A percentile compares a stretch with the other conserved stretches of the same genome.
phyloP scores from a whole-genome alignment of 345 rosid species.

The Camelina neglecta region DNA sequence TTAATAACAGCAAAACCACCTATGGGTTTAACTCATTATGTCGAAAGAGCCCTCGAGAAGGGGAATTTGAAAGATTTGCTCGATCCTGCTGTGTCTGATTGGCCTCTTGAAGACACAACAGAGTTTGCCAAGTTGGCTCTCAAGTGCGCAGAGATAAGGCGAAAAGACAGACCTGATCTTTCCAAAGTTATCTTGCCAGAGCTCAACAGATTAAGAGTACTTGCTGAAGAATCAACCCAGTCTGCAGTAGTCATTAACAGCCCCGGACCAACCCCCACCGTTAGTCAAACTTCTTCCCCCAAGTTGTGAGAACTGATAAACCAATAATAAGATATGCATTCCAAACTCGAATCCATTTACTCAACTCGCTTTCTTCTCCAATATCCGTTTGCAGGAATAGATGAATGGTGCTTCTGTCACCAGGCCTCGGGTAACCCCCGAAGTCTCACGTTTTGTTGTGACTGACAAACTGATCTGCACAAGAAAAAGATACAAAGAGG shows the following conservation, averaged over 20 bases:
- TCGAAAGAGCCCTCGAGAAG: conserved; percentile 64
- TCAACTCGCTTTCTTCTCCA: conserved; percentile 16
- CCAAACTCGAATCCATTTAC: conserved; percentile 21
- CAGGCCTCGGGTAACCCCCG: background rate
- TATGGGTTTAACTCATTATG: conserved; percentile 80
- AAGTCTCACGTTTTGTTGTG: conserved; percentile 8
- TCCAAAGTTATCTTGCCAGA: conserved; percentile 69
- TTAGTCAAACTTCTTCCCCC: conserved; percentile 41
- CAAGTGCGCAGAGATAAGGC: conserved; percentile 72
- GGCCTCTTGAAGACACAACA: conserved; percentile 84
- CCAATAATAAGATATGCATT: conserved; percentile 18
- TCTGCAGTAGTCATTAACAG: conserved; percentile 38
- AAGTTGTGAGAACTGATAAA: conserved; percentile 33
- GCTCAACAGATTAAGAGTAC: conserved; percentile 62
- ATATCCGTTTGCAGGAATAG: conserved; percentile 32
- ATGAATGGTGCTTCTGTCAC: conserved; percentile 21
- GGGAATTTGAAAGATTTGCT: conserved; percentile 59
- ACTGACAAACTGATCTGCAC: conserved; percentile 22
- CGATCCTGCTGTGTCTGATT: conserved; percentile 68
- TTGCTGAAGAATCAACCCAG: conserved; percentile 60
- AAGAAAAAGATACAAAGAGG: conserved; percentile 15
- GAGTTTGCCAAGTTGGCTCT: conserved; percentile 65
- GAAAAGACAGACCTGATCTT: conserved; percentile 87
- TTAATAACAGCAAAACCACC: conserved; percentile 73
- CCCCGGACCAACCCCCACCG: conserved; percentile 46